Evolutionary conservation across 768 basidiomycete species (phyloP), one percentile per base, ranked within the genome.

Genomic region (Rhodotorula babjevae): DNA sequence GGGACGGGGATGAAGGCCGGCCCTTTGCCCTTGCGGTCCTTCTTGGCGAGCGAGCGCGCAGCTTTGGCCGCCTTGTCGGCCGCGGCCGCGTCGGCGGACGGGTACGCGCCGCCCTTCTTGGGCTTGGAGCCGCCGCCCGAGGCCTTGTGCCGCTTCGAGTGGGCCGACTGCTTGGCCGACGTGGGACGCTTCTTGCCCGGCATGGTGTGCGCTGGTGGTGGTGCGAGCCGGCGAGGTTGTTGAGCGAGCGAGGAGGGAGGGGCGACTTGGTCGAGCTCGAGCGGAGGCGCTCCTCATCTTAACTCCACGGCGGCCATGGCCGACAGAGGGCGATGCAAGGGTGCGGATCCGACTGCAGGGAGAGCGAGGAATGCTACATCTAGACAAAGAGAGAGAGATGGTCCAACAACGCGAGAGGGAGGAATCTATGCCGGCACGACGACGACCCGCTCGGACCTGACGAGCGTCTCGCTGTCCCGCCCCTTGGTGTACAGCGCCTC

Each of bases 401-500:
- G n/a, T n/a, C n/a, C 56, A 57, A 36, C 15, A 33, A 33, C 6
- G 8, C 29, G 31, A 31, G 3, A 21, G 18, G 18, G 36, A 36
- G 15, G 14, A 8, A 10, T 2, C 60, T n/a, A 29, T 14, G 16
- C 7, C 7, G 56, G 56, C 16, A 62, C 16, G 52, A 63, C 56
- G 44, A 71, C 56, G 77, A 25, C 87, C 79, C 74, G 84, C 84
- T 73, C 85, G 27, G 27, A 29, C 77, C 73, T 83, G 83, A 25
- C 86, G 84, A 29, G 82, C 82, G 0, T 83, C 85, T n/a, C 86
- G 79, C 60, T 86, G 86, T 61, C 83, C 81, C 61, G 82, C 21
- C 61, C 80, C 72, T 87, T 84, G 12, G 80, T 77, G 77, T 90
- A 91, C 58, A 91, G 59, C 1, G 89, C 89, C 70, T 83, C 87